Percentiles rank a stretch among this genome's conserved stretches.
Evolutionary conservation across 192 early-diverging fungal species (phyloP).

Genomic region (Coemansia erecta): DNA sequence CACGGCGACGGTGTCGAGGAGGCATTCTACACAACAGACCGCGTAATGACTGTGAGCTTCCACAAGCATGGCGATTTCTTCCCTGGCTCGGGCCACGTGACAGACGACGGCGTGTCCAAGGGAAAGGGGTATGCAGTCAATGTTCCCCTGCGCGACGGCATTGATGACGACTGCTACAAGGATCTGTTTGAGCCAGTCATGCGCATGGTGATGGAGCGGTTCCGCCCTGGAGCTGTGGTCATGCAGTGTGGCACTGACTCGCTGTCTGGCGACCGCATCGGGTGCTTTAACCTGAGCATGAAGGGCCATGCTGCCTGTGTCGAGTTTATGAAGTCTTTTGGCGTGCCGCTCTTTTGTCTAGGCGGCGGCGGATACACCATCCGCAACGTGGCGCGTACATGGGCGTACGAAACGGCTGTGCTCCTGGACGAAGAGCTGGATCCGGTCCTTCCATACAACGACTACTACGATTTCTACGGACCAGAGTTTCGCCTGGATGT

Average conservation of each 20-base stretch:
- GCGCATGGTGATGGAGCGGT: constrained; percentile 84
- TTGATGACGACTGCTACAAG: constrained; percentile 90
- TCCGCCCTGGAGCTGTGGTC: constrained; percentile 85
- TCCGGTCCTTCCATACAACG: constrained; percentile 77
- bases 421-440: constrained; percentile 70
- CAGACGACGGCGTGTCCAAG: constrained; percentile 83
- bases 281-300: constrained; percentile 94
- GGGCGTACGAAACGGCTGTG: constrained; percentile 93
- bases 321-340: constrained; percentile 87
- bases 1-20: constrained; percentile 99
- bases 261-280: constrained; percentile 88
- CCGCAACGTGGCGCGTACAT: constrained; percentile 89
- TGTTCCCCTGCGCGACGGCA: constrained; percentile 91
- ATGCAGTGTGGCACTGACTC: constrained; percentile 97
- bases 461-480: constrained; percentile 89
- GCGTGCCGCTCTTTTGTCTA: constrained; percentile 85
- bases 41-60: constrained; percentile 98
- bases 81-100: constrained; percentile 95
- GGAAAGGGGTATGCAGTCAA: constrained; percentile 94
- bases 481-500: constrained; percentile 89
- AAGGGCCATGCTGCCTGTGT: constrained; percentile 93
- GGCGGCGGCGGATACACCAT: constrained; percentile 99
- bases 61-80: constrained; percentile 99
- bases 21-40: constrained; percentile 97
- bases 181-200: constrained; percentile 87